Evolutionary conservation across 2,329 filamentous ascomycete genomes (phyloP), one percentile per base, ranked within the genome.

Genomic region (Sporothrix curviconia): DNA sequence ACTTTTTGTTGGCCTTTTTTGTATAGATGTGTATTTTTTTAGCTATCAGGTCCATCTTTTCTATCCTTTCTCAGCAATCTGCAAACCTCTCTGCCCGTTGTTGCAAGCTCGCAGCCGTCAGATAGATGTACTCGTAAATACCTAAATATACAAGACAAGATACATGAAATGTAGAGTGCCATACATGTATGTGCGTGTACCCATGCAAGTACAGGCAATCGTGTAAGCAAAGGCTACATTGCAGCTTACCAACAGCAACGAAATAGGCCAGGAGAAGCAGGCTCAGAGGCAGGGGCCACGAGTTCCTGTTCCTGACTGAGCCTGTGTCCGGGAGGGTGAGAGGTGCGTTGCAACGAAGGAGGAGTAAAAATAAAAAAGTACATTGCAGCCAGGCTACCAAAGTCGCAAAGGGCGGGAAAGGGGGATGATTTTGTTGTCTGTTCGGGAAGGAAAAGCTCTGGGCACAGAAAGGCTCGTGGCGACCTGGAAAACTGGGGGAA

Each of bases 201-300:
- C 7, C n/a, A 14, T 22, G 8, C 30, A 49, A 24, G 46, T 36
- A 24, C 36, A 6, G n/a, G 11, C 12, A 15, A 34, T 19, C 11
- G 25, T 43, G 50, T 24, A 53, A 53, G 39, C 49, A 34, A 51
- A 51, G 49, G 49, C 49, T 51, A 51, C 49, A 51, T 51, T 34
- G 39, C 22, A 5, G 22, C 49, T 51, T 12, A 37, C 46, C 49
- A 51, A 39, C 19, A 30, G 28, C 14, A 22, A 17, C 44, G n/a
- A 17, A 32, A 47, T 12, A 32, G 19, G 15, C 6, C 30, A 30
- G 17, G 43, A 46, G 43, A 22, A 4, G 7, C 17, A 30, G 43
- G n/a, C n/a, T n/a, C n/a, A 32, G 43, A 51, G 34, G 49, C 49
- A 51, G 34, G 19, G 49, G 49, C 49, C 49, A 51, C n/a, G 34